These are phyloP conservation scores for Alopecurus myosuroides DNA, from an alignment of 176 grass and related monocot species.

Conservation along the genomic window DNA sequence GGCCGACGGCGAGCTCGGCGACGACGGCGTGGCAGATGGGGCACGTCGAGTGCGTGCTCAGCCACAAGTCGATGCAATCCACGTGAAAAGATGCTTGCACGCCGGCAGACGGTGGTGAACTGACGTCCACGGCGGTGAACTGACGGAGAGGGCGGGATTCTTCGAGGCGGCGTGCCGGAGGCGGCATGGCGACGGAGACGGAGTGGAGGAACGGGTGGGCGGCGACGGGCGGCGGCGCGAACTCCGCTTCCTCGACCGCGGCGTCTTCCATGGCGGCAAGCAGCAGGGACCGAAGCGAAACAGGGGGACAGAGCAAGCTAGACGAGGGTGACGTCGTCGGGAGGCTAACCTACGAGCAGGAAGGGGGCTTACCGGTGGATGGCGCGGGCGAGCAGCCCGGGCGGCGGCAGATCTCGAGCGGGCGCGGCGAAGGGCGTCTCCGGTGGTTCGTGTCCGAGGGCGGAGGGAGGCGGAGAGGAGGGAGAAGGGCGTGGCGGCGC, in stretches of 20 bases:
- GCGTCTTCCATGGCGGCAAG: constrained; percentile 26
- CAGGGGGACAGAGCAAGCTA: too few relatives aligned
- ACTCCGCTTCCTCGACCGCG: constrained; percentile 47
- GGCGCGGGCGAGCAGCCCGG: too few relatives aligned
- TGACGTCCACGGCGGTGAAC: neutral
- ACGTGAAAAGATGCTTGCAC: constrained; percentile 42
- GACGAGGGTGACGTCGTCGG: too few relatives aligned
- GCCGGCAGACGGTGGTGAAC: too few relatives aligned
- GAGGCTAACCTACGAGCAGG: too few relatives aligned
- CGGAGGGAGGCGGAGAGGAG: too few relatives aligned
- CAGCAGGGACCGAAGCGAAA: neutral
- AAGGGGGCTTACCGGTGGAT: too few relatives aligned
- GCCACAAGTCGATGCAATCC: constrained; percentile 34
- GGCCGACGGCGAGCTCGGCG: too few relatives aligned
- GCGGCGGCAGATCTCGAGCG: too few relatives aligned
- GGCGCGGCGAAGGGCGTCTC: too few relatives aligned
- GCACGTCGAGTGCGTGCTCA: constrained; percentile 30
- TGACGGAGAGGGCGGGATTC: neutral
- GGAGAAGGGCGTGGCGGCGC: too few relatives aligned
- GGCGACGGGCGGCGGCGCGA: constrained; percentile 48
- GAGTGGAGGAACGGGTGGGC: constrained; percentile 50
- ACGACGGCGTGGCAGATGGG: constrained; percentile 36
- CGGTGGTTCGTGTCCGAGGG: too few relatives aligned
- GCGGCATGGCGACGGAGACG: constrained; percentile 46
- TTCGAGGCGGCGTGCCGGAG: neutral